Evolutionary conservation across 169 alveolate species (phyloP), one percentile per base, ranked within the genome.

Genomic region (Babesia sp.): DNA sequence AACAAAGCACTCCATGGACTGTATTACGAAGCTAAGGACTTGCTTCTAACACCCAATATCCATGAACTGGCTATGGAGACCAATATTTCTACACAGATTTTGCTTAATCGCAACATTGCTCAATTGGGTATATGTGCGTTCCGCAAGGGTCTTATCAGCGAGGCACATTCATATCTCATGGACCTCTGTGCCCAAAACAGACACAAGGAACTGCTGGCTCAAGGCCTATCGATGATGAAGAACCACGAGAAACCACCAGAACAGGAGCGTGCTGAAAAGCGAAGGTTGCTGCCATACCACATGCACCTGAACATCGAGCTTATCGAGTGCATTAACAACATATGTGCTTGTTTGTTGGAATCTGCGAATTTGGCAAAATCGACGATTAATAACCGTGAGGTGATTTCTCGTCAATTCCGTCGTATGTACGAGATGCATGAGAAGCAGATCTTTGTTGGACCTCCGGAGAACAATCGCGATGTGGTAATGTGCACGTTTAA

Each of bases 51-150:
- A 14, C 90, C 95, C 31, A 94, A 93, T 66, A 87, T 93, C 26
- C 95, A 91, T 45, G 97, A 93, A 72, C 79, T 93, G 87, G 97
- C 95, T 24, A 71, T 87, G 42, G 94, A 90, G 79, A 84, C 95
- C 44, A 98, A 95, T 56, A 92, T 93, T 41, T 82, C 87, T 24
- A 94, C 97, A 63, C 98, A 97, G 91, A 95, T 96, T 37, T 83
- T 96, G 69, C 95, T 93, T 87, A 98, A 98, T 84, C 85, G 99
- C 69, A 91, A 95, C 71, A 75, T 95, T 46, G 98, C 96, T 0
- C 98, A 96, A 86, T 84, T 97, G 69, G 99, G 99, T 3, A 89
- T 98, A 37, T 91, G 98, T 59, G 99, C 99, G 26, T 98, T 97
- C 92, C 90, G 98, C 48, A 84, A 86, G 74, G 99, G 99, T 0